phyloP scores from a whole-genome alignment of 1,139 yeast species.

The Geotrichum fermentans region DNA sequence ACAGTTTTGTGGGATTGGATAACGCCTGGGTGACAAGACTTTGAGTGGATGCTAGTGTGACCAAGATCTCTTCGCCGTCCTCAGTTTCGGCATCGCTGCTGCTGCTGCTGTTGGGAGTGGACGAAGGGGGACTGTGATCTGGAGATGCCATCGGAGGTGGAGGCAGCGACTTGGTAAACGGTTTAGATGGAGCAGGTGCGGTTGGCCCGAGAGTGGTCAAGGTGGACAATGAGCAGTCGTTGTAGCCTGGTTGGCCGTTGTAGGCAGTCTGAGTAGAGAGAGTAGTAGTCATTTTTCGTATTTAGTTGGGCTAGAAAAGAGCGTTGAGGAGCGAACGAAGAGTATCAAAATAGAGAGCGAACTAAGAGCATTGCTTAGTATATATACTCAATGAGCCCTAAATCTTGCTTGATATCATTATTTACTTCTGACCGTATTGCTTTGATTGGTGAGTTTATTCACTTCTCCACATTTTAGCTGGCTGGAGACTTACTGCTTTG shows the following conservation, averaged over 20 bases:
- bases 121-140: slow-evolving; percentile 7
- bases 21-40: slow-evolving; percentile 20
- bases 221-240: slow-evolving; percentile 35
- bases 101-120: neutral
- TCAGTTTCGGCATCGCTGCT: neutral
- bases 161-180: neutral
- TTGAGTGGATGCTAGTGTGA: neutral
- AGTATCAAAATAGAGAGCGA: too few species aligned
- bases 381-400: too few species aligned
- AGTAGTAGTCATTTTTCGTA: slow-evolving; percentile 12
- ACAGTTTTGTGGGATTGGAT: slow-evolving; percentile 27
- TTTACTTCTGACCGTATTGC: too few species aligned
- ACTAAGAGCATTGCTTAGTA: too few species aligned
- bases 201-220: slow-evolving; percentile 19
- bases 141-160: slow-evolving; percentile 6
- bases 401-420: too few species aligned
- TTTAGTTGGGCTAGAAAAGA: too few species aligned
- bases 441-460: too few species aligned
- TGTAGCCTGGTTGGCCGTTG: slow-evolving; percentile 39
- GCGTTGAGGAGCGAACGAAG: too few species aligned
- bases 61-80: neutral
- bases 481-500: too few species aligned
- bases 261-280: slow-evolving; percentile 33
- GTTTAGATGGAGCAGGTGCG: neutral
- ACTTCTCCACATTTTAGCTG: too few species aligned